Evolutionary conservation across 164 flowering plant species (phyloP).

Genomic region (grape (Vitis vinifera)): DNA sequence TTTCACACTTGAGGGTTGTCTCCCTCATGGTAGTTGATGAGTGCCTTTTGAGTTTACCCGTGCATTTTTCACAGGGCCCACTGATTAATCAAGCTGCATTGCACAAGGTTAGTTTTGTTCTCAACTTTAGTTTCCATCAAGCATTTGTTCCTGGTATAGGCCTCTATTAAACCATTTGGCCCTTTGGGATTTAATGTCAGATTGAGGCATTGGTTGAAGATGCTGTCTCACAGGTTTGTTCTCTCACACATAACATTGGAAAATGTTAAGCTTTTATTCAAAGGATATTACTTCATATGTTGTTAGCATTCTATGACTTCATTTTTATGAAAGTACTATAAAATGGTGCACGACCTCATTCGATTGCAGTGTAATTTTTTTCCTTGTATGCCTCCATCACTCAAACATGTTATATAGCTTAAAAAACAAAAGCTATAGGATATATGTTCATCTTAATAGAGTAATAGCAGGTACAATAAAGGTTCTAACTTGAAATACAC

Average conservation of each 20-base stretch:
- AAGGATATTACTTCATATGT: neutral
- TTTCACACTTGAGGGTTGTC: neutral
- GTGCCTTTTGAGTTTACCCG: neutral
- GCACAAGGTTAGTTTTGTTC: constrained; percentile 55
- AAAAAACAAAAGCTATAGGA: too few relatives aligned
- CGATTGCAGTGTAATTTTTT: neutral
- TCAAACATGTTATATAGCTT: too few relatives aligned
- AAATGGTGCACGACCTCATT: neutral
- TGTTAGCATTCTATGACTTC: constrained; percentile 1
- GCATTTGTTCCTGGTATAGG: neutral
- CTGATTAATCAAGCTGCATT: constrained; percentile 93
- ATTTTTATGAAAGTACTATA: neutral
- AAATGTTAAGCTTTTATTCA: neutral
- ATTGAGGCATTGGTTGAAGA: constrained; percentile 80
- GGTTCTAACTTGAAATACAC: too few relatives aligned
- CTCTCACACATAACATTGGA: constrained; percentile 5
- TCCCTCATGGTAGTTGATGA: neutral
- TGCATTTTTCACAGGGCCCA: constrained; percentile 69
- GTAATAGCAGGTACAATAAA: too few relatives aligned
- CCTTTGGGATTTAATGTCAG: constrained; percentile 32
- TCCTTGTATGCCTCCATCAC: too few relatives aligned
- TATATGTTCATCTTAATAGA: too few relatives aligned
- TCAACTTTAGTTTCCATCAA: neutral
- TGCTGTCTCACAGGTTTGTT: constrained; percentile 79
- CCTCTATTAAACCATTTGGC: neutral